phyloP scores from a whole-genome alignment of 169 alveolate species.

The Babesia divergens region DNA sequence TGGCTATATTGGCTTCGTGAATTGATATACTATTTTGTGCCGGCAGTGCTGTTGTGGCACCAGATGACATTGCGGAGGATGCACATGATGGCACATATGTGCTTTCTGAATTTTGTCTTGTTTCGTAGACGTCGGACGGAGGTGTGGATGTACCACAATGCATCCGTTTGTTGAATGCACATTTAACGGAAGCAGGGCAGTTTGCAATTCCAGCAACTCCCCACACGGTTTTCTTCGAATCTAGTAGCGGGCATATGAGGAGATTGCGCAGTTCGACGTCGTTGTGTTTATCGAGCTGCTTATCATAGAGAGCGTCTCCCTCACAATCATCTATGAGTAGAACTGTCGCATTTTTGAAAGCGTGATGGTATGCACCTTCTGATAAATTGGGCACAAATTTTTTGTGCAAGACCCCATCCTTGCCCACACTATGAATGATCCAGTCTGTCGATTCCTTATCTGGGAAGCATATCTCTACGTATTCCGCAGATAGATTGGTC shows the following conservation, averaged over 20 bases:
- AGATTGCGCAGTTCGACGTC: constrained; percentile 33
- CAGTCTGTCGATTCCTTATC: constrained; percentile 42
- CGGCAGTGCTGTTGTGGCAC: not conserved
- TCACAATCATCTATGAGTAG: constrained; percentile 25
- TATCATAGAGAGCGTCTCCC: constrained; percentile 1
- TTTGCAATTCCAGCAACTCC: constrained; percentile 53
- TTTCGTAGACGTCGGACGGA: not conserved
- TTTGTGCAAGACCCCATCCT: constrained; percentile 60
- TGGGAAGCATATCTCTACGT: constrained; percentile 55
- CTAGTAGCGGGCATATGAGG: constrained; percentile 51
- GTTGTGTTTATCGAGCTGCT: constrained; percentile 39
- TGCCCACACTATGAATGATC: constrained; percentile 31
- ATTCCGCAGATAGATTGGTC: constrained; percentile 29
- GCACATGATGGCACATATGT: not conserved
- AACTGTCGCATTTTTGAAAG: constrained; percentile 20
- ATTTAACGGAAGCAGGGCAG: not conserved
- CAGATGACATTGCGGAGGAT: not conserved
- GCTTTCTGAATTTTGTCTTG: not conserved
- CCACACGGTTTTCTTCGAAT: constrained; percentile 44
- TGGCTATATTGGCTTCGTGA: too few species aligned
- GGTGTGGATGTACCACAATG: constrained; percentile 5
- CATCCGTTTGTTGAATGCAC: not conserved
- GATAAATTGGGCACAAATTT: constrained; percentile 14
- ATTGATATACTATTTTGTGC: not conserved
- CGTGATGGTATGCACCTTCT: constrained; percentile 26